Percentiles rank a stretch among this genome's conserved stretches.
These are phyloP conservation scores for Teratosphaeria destructans DNA, from an alignment of 2,329 filamentous ascomycete genomes.

Conservation along the genomic window DNA sequence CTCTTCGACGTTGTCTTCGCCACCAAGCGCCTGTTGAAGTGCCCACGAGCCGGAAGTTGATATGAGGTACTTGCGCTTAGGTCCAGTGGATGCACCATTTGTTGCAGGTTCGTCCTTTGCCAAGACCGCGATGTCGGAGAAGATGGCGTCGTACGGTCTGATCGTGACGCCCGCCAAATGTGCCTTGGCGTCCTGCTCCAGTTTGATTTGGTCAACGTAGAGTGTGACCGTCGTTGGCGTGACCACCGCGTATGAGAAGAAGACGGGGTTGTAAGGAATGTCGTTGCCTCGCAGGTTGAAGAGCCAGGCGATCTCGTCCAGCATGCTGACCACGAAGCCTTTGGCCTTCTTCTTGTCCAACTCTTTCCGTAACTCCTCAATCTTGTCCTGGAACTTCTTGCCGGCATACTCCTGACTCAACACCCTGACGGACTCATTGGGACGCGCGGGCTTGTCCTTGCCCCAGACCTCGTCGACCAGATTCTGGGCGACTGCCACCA, in stretches of 20 bases:
- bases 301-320: constrained; percentile 97
- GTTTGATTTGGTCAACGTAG: constrained; percentile 73
- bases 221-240: constrained; percentile 66
- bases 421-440: constrained; percentile 64
- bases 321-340: constrained; percentile 83
- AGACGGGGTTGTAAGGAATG: constrained; percentile 95
- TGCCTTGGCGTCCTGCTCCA: constrained; percentile 55
- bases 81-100: constrained; percentile 9
- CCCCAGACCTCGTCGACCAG: constrained; percentile 89
- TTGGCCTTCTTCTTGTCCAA: constrained; percentile 79
- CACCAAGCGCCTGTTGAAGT: constrained; percentile 73
- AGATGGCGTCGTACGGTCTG: constrained; percentile 73
- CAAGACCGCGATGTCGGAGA: constrained; percentile 62
- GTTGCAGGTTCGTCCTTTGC: constrained; percentile 31
- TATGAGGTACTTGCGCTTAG: constrained; percentile 61
- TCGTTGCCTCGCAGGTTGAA: constrained; percentile 93
- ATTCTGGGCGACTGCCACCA: constrained; percentile 69
- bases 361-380: constrained; percentile 79
- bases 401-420: constrained; percentile 66
- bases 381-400: constrained; percentile 71
- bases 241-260: constrained; percentile 90
- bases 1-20: constrained; percentile 76
- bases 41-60: constrained; percentile 93
- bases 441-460: constrained; percentile 58
- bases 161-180: constrained; percentile 66